These are phyloP conservation scores for Salix udensis DNA, from an alignment of 345 rosid genomes.

Conservation along the genomic window DNA sequence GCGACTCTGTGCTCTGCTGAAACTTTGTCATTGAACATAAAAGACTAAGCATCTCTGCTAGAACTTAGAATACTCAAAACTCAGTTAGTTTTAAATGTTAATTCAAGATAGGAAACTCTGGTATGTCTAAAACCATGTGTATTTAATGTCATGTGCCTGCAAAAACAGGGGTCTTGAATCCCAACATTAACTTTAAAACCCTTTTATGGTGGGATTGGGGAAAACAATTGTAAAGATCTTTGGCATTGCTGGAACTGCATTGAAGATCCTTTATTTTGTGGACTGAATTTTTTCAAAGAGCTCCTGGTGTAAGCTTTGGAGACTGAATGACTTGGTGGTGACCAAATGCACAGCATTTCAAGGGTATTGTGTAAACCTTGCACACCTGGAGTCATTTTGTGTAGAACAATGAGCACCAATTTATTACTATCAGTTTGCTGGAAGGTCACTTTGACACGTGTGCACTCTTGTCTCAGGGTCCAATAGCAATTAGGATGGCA, in stretches of 20 bases:
- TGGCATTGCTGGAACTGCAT: background rate
- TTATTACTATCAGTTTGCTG: background rate
- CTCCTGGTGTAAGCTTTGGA: background rate
- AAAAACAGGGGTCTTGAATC: background rate
- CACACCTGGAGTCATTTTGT: background rate
- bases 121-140: background rate
- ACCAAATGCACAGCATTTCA: background rate
- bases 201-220: background rate
- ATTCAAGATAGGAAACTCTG: background rate
- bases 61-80: background rate
- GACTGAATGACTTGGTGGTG: background rate
- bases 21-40: background rate
- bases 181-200: background rate
- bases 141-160: background rate
- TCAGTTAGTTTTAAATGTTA: background rate
- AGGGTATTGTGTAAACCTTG: background rate
- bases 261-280: background rate
- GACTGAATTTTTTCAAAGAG: background rate
- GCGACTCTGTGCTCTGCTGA: background rate
- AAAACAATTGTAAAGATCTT: background rate
- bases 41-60: background rate
- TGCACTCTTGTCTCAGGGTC: conserved; percentile 47
- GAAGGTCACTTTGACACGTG: background rate
- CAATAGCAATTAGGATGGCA: conserved; percentile 74
- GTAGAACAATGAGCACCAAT: background rate